Evolutionary conservation across 73 alveolate species (phyloP), one percentile per base, ranked within the genome.

Genomic region (Paramecium caudatum): DNA sequence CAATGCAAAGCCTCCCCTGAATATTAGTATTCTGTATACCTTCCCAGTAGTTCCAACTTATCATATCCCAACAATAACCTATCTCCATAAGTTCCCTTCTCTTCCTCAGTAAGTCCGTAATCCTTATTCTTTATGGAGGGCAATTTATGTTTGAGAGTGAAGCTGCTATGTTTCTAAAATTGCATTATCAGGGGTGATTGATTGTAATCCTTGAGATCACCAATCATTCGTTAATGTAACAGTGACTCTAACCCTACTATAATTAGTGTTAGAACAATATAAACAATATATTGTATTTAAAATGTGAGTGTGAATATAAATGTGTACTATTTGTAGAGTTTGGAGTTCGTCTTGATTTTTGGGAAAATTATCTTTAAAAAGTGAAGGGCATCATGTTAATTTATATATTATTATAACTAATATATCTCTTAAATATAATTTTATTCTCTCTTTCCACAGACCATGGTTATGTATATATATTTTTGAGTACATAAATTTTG

Each of bases 1-100:
- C 27, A 86, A 65, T 25, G 93, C 93, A 86, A 86, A 86, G 0
- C 93, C 93, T 21, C 93, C 93, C 17, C 93, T 65, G 17, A 30
- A 30, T 1, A 36, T 10, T 7, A n/a, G 32, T 5, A 13, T 13
- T 25, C 17, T 3, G 30, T 0, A 36, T 65, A 65, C 83, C 83
- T 86, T 86, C 93, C 93, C 39, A 86, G 16, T 15, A 86, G 36
- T 63, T 48, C 62, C 16, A 84, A 46, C 27, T 65, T 86, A 9
- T 48, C 39, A 32, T 37, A 63, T 15, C 55, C 84, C 9, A 50
- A 17, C n/a, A 78, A 49, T 27, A 37, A 15, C 17, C 92, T 47
- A 12, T 86, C 93, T 36, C 93, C 88, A 39, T 62, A 86, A 5
- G 90, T 63, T 10, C 68, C 33, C 47, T 78, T 62, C 63, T 86